Evolutionary conservation across 176 grass and related monocot species (phyloP), one percentile per base, ranked within the genome.

Genomic region (Zoysia japonica): DNA sequence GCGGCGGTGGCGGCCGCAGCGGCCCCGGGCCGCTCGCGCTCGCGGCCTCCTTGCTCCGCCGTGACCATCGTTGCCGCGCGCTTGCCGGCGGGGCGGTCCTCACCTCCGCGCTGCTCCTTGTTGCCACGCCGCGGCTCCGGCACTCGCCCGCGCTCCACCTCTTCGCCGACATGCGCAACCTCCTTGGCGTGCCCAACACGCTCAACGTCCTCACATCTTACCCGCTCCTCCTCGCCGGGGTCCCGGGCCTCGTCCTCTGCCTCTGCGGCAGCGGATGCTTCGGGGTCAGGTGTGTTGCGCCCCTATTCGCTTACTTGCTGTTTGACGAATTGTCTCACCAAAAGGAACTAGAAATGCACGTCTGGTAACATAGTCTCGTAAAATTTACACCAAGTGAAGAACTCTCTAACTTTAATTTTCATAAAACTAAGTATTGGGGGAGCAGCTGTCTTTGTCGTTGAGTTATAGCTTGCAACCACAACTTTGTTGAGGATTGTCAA

Each of bases 81-180:
- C 47, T 92, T 66, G 87, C 87, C 3, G 80, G 92, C 5, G 92
- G 89, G 38, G 85, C 80, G 8, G 49, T 83, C 19, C 78, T 95
- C 12, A 69, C 79, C 11, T 80, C 75, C 70, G 81, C 75, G 63
- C 81, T 99, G 70, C 84, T 99, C 36, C 85, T 99, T n/a, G 71
- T 99, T 16, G 86, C 80, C 84, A 93, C 92, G 19, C 96, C 92
- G 62, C 83, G 92, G 42, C 74, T 99, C 84, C 90, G 88, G 64
- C 92, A 90, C 86, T 85, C 92, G 40, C 92, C 86, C 3, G 87
- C 90, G 79, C 86, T 95, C 86, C 96, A 99, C 84, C 81, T 89
- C 42, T 99, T 99, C 90, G 96, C 96, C 56, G 96, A 99, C 76
- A 95, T 91, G 96, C 92, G 96, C 76, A 99, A 94, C 84, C 84